Base-by-base conservation (phyloP, 2,329 filamentous ascomycete genomes). In the Didymosphaeria variabile region DNA sequence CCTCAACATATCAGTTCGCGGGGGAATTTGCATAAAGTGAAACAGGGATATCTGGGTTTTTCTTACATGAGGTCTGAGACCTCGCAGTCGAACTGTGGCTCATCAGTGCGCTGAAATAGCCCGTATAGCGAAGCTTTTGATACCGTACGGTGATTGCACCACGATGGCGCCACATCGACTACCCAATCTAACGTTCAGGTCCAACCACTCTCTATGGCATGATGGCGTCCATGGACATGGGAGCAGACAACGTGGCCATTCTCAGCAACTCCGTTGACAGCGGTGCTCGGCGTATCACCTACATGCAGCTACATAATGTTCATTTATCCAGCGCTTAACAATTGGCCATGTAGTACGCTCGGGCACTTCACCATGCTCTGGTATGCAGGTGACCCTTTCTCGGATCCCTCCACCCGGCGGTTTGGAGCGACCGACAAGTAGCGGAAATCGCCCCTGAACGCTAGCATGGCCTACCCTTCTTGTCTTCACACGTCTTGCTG, bases 361-460 rank as follows among this genome's bases (percentile, higher is more conserved):
- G 52, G 38, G 38, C 38, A 32, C 38, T 32, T 32, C 8, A 26
- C 38, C 38, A 45, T 44, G 52, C 52, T 55, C 26, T 21, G 29
- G 26, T 19, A 32, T 55, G 52, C 52, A 32, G 38, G 52, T 32
- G 26, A 32, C 26, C 38, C 19, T 10, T 17, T 29, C 36, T 31
- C 38, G 23, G 10, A 55, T 26, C 38, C 50, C 15, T 55, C 38
- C 49, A 40, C 49, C 52, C 52, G 52, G 13, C 38, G 21, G 17
- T 44, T 17, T 55, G 52, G 52, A 45, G 40, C 38, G 9, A 19
- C 52, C 38, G 13, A 34, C 17, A 21, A 45, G 15, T 54, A 44
- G 26, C 38, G 26, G 52, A 5, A 34, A 55, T 23, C 32, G 17
- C 52, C 52, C 26, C 21, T 12, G 21, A 15, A 15, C 50, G 34